Conservation (phyloP, 306 rosid species). For the Dalbergia oliveri region DNA sequence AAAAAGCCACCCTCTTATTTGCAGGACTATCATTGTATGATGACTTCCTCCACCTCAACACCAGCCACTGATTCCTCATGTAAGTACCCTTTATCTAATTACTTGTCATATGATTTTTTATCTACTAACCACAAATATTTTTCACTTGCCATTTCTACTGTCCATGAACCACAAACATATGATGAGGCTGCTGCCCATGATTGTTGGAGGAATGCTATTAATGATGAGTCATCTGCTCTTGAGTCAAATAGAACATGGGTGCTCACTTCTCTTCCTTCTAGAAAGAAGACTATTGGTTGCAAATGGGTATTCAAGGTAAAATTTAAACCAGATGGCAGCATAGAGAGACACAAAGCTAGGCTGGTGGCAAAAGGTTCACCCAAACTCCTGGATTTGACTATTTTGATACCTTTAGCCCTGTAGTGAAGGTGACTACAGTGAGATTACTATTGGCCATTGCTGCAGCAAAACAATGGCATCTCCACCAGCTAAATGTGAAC, state of each 20-base stretch:
- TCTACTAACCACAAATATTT: too few species aligned
- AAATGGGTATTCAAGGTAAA: not conserved
- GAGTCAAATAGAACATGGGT: not conserved
- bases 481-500: not conserved
- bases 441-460: not conserved
- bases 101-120: too few species aligned
- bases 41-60: too few species aligned
- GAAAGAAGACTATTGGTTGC: not conserved
- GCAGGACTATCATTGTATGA: too few species aligned
- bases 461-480: not conserved
- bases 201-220: too few species aligned
- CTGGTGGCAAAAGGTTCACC: not conserved
- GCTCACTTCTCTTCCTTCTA: not conserved
- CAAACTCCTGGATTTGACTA: not conserved
- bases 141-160: too few species aligned
- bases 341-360: not conserved
- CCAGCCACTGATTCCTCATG: too few species aligned
- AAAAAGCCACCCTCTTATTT: too few species aligned
- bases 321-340: not conserved
- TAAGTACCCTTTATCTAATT: too few species aligned
- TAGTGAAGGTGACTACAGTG: not conserved
- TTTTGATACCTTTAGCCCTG: not conserved
- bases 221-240: not conserved
- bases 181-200: not conserved
- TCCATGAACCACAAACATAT: too few species aligned